Conservation (phyloP, 202 grass and related monocot genomes). For the Cymbopogon flexuosus region DNA sequence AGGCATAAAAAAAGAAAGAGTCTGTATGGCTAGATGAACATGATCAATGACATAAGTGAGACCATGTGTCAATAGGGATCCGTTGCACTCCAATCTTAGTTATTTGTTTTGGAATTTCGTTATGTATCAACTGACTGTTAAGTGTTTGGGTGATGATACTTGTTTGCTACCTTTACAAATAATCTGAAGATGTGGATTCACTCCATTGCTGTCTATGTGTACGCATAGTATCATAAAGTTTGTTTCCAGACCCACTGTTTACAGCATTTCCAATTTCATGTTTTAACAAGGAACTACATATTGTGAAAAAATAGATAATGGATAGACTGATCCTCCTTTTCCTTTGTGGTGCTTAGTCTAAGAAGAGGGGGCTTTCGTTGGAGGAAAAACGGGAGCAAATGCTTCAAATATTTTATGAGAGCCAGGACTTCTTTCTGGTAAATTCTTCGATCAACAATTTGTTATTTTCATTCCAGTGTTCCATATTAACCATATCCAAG, state of each 20-base stretch:
- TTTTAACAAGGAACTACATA: background rate
- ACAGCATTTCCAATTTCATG: background rate
- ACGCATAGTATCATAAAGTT: background rate
- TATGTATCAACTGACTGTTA: background rate
- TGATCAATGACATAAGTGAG: background rate
- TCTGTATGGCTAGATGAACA: background rate
- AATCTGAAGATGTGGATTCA: background rate
- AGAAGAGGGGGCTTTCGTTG: conserved; percentile 94
- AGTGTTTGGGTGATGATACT: background rate
- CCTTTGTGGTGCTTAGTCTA: conserved; percentile 46
- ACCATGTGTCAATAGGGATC: background rate
- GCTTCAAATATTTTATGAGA: conserved; percentile 93
- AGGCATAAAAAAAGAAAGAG: background rate
- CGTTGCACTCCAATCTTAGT: background rate
- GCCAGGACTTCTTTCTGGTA: conserved; percentile 88
- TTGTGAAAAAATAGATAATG: background rate
- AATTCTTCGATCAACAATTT: background rate
- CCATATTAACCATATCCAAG: background rate
- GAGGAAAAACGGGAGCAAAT: conserved; percentile 97
- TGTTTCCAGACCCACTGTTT: background rate
- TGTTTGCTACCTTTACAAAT: background rate
- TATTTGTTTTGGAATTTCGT: background rate
- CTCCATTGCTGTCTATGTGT: background rate
- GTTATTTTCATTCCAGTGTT: background rate
- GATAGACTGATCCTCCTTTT: background rate